phyloP scores from a whole-genome alignment of 2,329 filamentous ascomycete species.

The Plenodomus lindquistii region DNA sequence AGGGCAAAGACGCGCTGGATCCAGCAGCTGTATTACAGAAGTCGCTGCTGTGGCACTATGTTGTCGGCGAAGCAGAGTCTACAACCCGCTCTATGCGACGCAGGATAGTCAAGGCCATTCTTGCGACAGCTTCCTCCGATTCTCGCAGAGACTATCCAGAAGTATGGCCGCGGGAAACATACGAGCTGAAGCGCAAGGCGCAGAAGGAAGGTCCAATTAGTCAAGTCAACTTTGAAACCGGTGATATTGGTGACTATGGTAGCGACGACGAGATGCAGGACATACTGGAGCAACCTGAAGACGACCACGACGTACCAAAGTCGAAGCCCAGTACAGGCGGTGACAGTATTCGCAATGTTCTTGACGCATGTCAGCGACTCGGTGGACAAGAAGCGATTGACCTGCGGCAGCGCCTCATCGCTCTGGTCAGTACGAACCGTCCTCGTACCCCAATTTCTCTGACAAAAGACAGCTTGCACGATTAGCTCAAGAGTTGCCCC shows the following conservation, averaged over 20 bases:
- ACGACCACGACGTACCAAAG: slow-evolving; percentile 9
- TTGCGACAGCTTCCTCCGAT: slow-evolving; percentile 65
- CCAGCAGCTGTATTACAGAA: slow-evolving; percentile 47
- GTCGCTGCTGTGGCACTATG: slow-evolving; percentile 65
- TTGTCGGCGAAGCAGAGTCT: slow-evolving; percentile 47
- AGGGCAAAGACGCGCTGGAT: slow-evolving; percentile 19
- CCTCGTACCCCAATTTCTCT: slow-evolving; percentile 7
- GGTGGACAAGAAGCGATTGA: slow-evolving; percentile 59
- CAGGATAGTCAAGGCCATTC: slow-evolving; percentile 66
- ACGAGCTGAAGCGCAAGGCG: slow-evolving; percentile 48
- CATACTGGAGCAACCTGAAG: slow-evolving; percentile 5
- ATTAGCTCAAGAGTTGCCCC: slow-evolving; percentile 44
- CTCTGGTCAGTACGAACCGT: slow-evolving; percentile 49
- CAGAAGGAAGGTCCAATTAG: slow-evolving; percentile 62
- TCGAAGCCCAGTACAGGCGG: background rate
- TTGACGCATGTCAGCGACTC: slow-evolving; percentile 30
- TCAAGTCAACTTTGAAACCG: slow-evolving; percentile 58
- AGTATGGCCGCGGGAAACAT: slow-evolving; percentile 69
- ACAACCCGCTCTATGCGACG: slow-evolving; percentile 47
- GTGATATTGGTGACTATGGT: slow-evolving; percentile 62
- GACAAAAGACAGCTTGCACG: slow-evolving; percentile 38
- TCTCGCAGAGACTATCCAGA: slow-evolving; percentile 62
- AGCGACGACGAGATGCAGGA: slow-evolving; percentile 40
- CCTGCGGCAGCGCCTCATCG: slow-evolving; percentile 66
- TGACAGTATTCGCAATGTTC: slow-evolving; percentile 2